phyloP scores from a whole-genome alignment of 257 asterid species.

The Echites panduratus region DNA sequence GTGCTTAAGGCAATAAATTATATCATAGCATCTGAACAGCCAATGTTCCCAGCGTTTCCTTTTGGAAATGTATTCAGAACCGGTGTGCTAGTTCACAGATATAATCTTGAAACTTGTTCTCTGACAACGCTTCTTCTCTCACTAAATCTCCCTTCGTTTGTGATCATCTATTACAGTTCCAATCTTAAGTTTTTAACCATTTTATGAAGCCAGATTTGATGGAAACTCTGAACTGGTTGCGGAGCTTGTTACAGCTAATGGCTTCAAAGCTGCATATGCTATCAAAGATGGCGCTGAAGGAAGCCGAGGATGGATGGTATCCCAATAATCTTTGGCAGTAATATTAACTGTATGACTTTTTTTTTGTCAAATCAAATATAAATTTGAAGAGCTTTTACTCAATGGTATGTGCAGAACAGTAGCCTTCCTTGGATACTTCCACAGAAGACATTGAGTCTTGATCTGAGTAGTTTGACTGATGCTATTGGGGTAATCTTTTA shows the following conservation, averaged over 20 bases:
- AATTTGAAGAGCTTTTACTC: slow-evolving; percentile 2
- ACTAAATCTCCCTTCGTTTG: background rate
- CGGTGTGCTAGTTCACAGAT: too few relatives aligned
- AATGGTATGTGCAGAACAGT: slow-evolving; percentile 59
- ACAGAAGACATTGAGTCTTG: slow-evolving; percentile 45
- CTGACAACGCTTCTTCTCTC: background rate
- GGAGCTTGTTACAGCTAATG: slow-evolving; percentile 83
- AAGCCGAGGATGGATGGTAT: slow-evolving; percentile 80
- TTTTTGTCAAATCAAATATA: background rate
- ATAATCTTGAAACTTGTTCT: background rate
- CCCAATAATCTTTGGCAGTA: background rate
- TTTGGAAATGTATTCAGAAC: background rate
- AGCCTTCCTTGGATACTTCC: slow-evolving; percentile 87
- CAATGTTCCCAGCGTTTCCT: background rate
- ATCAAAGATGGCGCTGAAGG: slow-evolving; percentile 96
- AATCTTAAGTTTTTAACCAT: slow-evolving; percentile 28
- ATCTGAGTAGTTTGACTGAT: slow-evolving; percentile 36
- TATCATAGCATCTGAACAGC: background rate
- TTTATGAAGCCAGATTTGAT: slow-evolving; percentile 95
- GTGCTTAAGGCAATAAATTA: background rate
- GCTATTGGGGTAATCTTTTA: slow-evolving; percentile 31
- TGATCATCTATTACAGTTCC: background rate
- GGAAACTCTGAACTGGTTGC: slow-evolving; percentile 98
- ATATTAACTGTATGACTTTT: background rate
- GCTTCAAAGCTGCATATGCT: slow-evolving; percentile 94